These are phyloP conservation scores for Candida takata DNA, from an alignment of 805 yeast species.

Conservation along the genomic window DNA sequence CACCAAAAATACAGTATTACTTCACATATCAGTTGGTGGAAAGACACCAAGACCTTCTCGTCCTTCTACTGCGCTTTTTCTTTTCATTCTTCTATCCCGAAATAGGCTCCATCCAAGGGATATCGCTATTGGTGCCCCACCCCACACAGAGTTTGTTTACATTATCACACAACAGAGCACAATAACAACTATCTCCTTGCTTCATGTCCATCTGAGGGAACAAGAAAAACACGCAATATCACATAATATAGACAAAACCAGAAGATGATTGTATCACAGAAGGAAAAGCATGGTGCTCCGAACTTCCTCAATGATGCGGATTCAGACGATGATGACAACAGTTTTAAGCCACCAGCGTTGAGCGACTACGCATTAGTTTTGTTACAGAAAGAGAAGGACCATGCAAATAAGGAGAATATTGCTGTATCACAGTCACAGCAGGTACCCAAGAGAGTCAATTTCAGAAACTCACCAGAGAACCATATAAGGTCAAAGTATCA, in stretches of 20 bases:
- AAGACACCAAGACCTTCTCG: too few species aligned
- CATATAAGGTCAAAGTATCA: slow-evolving; percentile 5
- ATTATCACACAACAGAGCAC: too few species aligned
- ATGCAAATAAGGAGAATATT: slow-evolving; percentile 6
- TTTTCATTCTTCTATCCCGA: too few species aligned
- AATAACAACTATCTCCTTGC: too few species aligned
- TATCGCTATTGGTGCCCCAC: too few species aligned
- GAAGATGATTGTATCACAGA: slow-evolving; percentile 1
- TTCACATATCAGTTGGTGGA: not conserved
- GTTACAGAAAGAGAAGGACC: slow-evolving; percentile 29
- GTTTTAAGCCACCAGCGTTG: slow-evolving; percentile 52
- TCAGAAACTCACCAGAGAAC: slow-evolving; percentile 13
- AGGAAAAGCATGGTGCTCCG: slow-evolving; percentile 1
- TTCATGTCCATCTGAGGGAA: too few species aligned
- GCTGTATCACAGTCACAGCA: not conserved
- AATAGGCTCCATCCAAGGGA: too few species aligned
- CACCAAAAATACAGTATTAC: too few species aligned
- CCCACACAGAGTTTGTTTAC: too few species aligned
- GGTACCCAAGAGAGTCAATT: slow-evolving; percentile 20
- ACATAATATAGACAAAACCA: not conserved
- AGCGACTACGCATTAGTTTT: slow-evolving; percentile 53
- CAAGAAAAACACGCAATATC: not conserved
- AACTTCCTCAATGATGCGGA: slow-evolving; percentile 13
- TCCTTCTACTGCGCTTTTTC: too few species aligned
- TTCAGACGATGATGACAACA: slow-evolving; percentile 38